phyloP scores from a whole-genome alignment of 306 rosid species.

The Quercus gilva region DNA sequence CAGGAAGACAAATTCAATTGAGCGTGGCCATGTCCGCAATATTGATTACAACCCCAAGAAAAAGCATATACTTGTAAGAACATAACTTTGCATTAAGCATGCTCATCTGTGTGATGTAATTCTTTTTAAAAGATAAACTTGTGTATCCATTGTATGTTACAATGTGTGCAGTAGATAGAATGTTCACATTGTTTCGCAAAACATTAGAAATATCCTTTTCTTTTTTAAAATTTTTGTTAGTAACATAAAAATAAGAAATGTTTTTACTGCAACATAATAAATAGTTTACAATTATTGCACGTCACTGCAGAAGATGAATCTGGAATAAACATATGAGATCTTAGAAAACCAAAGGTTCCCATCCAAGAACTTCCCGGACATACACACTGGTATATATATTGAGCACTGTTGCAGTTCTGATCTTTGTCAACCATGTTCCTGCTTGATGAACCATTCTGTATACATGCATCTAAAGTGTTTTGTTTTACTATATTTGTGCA shows the following conservation, averaged over 20 bases:
- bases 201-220: neutral
- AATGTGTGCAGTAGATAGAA: neutral
- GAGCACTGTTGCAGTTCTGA: constrained; percentile 7
- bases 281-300: constrained; percentile 36
- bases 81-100: constrained; percentile 2
- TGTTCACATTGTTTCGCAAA: neutral
- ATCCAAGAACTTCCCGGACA: constrained; percentile 91
- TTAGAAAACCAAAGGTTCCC: constrained; percentile 74
- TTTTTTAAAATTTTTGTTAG: no score
- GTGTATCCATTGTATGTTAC: neutral
- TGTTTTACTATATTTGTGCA: neutral
- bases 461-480: neutral
- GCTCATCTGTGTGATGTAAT: constrained; percentile 8
- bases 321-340: constrained; percentile 88
- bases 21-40: constrained; percentile 76
- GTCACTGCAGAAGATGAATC: constrained; percentile 89
- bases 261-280: no score
- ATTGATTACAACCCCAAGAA: constrained; percentile 72
- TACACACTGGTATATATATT: constrained; percentile 75
- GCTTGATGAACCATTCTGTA: constrained; percentile 17
- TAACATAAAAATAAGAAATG: no score
- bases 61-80: constrained; percentile 79
- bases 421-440: constrained; percentile 18
- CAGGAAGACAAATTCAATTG: constrained; percentile 80
- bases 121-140: neutral